Evolutionary conservation across 176 grass and related monocot species (phyloP).

Genomic region (Secale cereale): DNA sequence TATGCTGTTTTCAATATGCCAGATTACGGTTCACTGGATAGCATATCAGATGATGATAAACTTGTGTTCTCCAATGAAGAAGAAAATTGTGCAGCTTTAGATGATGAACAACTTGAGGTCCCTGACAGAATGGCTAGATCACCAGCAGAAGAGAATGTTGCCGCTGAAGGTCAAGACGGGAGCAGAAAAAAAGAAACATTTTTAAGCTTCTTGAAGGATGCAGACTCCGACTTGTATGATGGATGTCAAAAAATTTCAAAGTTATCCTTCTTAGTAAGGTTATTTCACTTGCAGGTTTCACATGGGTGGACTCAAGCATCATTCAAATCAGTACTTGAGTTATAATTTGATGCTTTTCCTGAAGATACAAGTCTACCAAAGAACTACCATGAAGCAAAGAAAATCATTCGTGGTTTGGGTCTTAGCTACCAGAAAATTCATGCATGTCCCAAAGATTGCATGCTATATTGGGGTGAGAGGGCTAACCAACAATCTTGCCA

Average conservation of each 20-base stretch:
- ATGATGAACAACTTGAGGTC: not conserved
- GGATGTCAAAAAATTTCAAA: not conserved
- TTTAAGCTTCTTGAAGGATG: constrained; percentile 14
- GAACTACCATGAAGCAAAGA: constrained; percentile 20
- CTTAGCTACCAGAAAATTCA: constrained; percentile 32
- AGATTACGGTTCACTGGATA: not conserved
- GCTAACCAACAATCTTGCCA: not conserved
- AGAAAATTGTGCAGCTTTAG: not conserved
- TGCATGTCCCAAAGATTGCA: constrained; percentile 35
- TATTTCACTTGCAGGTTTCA: constrained; percentile 20
- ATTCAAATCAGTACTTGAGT: not conserved
- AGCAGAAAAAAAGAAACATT: not conserved
- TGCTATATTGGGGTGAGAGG: not conserved
- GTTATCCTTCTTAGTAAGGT: constrained; percentile 4
- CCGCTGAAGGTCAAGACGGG: not conserved
- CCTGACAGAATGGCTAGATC: not conserved
- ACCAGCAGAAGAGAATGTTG: not conserved
- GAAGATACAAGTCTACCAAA: constrained; percentile 8
- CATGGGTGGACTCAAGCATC: constrained; percentile 23
- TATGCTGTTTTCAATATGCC: not conserved
- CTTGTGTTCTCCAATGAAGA: not conserved
- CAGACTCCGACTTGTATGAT: not conserved
- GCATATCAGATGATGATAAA: not conserved
- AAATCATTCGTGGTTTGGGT: constrained; percentile 3
- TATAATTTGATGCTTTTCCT: not conserved